These are phyloP conservation scores for Pseudogymnoascus sp. DNA, from an alignment of 2,329 filamentous ascomycete genomes.

Conservation along the genomic window DNA sequence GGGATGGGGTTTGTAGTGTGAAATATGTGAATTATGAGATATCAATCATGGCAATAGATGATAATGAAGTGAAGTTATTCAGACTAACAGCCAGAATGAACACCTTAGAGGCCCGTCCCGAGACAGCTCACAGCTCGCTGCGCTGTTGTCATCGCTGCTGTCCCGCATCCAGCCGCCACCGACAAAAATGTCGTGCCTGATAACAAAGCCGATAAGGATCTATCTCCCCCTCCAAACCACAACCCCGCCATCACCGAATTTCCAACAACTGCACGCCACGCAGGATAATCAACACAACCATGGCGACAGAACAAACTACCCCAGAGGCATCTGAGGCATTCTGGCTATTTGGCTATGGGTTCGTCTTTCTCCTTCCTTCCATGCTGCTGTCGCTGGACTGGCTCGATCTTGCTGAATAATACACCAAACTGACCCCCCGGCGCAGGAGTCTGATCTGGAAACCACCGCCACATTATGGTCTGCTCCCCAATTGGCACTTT, in stretches of 20 bases:
- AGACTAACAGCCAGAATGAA: not conserved
- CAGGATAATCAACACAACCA: not conserved
- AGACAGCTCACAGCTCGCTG: not conserved
- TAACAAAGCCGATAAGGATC: not conserved
- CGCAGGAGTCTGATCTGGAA: conserved; percentile 93
- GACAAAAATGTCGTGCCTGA: conserved; percentile 8
- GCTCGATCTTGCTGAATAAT: not conserved
- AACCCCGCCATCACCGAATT: not conserved
- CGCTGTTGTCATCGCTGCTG: not conserved
- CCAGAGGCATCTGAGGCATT: conserved; percentile 46
- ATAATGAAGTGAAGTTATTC: not conserved
- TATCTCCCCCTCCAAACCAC: not conserved
- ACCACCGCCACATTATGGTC: conserved; percentile 91
- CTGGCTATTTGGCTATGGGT: conserved; percentile 98
- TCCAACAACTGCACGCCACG: not conserved
- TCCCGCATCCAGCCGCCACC: not conserved
- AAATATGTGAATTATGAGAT: not conserved
- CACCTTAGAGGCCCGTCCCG: not conserved
- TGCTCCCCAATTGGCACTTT: no score
- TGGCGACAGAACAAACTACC: not conserved
- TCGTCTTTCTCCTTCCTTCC: conserved; percentile 26
- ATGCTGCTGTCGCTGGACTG: not conserved
- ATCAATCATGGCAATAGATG: not conserved
- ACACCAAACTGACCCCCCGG: conserved; percentile 2
- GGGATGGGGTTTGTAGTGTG: not conserved